Base-by-base conservation (phyloP, 805 yeast species). In the Wickerhamiella lipophila region DNA sequence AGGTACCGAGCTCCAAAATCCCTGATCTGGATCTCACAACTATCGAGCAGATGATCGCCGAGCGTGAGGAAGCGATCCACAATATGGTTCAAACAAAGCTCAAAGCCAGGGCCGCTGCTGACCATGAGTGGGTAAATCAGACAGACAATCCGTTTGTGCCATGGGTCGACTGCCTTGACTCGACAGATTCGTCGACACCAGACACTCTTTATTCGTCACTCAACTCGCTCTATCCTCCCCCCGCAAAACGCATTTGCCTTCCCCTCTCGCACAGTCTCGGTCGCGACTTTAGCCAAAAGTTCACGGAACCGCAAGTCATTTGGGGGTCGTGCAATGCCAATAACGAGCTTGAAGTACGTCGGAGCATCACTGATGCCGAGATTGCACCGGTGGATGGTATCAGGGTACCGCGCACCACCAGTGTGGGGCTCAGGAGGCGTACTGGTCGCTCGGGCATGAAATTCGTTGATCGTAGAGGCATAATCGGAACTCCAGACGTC, bases 11-110 rank as follows among this genome's bases (percentile, higher is more conserved):
- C 34, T 83, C 95, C 1, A 84, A 86, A 64, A 83, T 89, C 54
- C 96, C 97, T 13, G 96, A 89, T 64, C 74, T 88, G 73, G 94
- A 86, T 42, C 70, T 89, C 52, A 80, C 83, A 21, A 84, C 95
- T 5, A 88, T 87, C 9, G 83, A 83, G 49, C 74, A 78, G 42
- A 78, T 86, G 19, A 66, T 83, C 45, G 71, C 76, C 43, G 88
- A 80, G 53, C 85, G 86, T 64, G 81, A 85, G 52, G 79, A 74
- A 49, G 81, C 84, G 6, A 80, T 88, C 53, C 79, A 79, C 53
- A 75, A 79, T 49, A 94, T 85, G n/a, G 95, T 92, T 44, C 76
- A 79, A 53, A 95, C 85, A 56, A 83, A 85, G 62, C 71, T 89
- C 64, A 77, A 82, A 53, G 70, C 94, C 39, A 76, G 78, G 49